A percentile compares a stretch with the other conserved stretches of the same genome.
These are phyloP conservation scores for Neurospora sp. DNA, from an alignment of 495 filamentous ascomycete genomes.

Conservation along the genomic window DNA sequence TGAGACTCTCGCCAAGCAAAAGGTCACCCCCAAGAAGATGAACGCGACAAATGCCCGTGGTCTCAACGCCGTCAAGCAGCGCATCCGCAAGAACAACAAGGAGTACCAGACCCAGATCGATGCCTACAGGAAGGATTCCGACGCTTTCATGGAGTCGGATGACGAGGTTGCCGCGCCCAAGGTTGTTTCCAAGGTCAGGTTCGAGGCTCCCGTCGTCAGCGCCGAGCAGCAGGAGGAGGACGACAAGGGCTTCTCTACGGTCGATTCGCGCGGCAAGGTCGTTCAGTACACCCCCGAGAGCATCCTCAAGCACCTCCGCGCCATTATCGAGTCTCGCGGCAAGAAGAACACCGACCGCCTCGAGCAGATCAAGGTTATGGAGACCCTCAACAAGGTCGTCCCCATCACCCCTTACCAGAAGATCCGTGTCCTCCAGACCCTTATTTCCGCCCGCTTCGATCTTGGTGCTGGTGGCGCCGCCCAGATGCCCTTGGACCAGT, in stretches of 20 bases:
- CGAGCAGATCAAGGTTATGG: constrained; percentile 95
- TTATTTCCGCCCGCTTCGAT: constrained; percentile 93
- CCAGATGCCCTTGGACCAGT: constrained; percentile 93
- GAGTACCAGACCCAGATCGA: constrained; percentile 83
- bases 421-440: constrained; percentile 82
- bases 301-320: constrained; percentile 90
- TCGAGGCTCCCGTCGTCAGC: constrained; percentile 14
- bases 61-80: constrained; percentile 92
- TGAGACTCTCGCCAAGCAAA: constrained; percentile 88
- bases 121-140: constrained; percentile 72
- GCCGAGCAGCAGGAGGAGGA: constrained; percentile 45
- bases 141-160: constrained; percentile 77
- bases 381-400: constrained; percentile 84
- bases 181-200: constrained; percentile 33
- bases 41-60: constrained; percentile 90
- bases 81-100: constrained; percentile 97
- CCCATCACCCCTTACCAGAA: constrained; percentile 76
- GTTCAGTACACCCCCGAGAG: constrained; percentile 90
- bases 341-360: constrained; percentile 96
- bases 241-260: constrained; percentile 77
- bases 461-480: constrained; percentile 69
- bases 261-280: constrained; percentile 77
- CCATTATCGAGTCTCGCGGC: constrained; percentile 89
- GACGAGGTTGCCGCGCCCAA: constrained; percentile 56
- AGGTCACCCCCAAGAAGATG: constrained; percentile 96